phyloP scores from a whole-genome alignment of 352 stramenopile genomes.

The Phytophthora europaea region DNA sequence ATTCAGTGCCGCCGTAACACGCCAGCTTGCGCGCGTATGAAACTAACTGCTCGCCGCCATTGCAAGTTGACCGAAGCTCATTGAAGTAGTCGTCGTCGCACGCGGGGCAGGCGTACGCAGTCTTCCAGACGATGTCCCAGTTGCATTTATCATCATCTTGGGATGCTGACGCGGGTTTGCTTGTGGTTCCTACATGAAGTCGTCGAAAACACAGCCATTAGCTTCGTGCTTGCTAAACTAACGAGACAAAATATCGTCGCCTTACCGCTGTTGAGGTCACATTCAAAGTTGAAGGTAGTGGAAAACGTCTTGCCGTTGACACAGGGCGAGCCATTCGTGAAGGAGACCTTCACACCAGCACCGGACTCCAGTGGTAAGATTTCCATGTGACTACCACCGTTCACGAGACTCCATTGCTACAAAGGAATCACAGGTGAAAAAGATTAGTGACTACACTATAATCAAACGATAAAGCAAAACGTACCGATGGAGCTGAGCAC shows the following conservation, averaged over 20 bases:
- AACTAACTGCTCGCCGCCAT: conserved; percentile 64
- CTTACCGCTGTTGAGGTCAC: conserved; percentile 72
- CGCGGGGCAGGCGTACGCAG: conserved; percentile 73
- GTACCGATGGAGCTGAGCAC: conserved; percentile 75
- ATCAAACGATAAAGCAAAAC: neutral
- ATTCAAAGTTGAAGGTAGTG: conserved; percentile 76
- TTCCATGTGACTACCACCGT: conserved; percentile 70
- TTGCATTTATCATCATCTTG: conserved; percentile 63
- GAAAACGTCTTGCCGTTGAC: conserved; percentile 55
- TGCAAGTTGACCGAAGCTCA: conserved; percentile 72
- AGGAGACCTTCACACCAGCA: conserved; percentile 66
- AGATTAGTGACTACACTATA: conserved; percentile 8
- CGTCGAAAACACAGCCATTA: neutral
- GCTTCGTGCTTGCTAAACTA: neutral
- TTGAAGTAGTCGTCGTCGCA: conserved; percentile 73
- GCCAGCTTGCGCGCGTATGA: conserved; percentile 63
- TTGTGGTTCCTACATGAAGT: conserved; percentile 51
- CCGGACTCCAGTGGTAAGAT: conserved; percentile 66
- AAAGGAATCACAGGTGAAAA: conserved; percentile 15
- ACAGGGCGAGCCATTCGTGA: conserved; percentile 64
- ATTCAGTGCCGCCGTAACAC: conserved; percentile 67
- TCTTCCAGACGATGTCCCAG: conserved; percentile 74
- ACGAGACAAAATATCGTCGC: neutral
- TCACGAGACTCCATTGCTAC: conserved; percentile 79
- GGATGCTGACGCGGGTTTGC: conserved; percentile 37